Conservation (phyloP, 2,329 filamentous ascomycete species). For the Septoria petroselini region DNA sequence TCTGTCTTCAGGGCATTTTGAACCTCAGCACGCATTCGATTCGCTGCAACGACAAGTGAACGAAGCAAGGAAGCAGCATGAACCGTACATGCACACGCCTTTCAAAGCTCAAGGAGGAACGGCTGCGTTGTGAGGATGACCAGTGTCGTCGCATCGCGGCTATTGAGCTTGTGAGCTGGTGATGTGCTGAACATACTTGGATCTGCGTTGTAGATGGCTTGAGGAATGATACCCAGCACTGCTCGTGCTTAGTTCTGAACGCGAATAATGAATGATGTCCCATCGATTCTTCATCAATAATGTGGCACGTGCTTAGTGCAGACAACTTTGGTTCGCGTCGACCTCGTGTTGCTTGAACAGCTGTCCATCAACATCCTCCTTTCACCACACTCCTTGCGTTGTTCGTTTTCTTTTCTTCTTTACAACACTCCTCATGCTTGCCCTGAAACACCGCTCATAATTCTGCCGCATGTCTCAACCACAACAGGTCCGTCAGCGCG, state of each 20-base stretch:
- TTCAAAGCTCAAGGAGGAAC: slow-evolving; percentile 29
- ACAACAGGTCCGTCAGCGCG: slow-evolving; percentile 25
- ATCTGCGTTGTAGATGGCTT: too few relatives aligned
- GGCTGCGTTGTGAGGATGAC: neutral
- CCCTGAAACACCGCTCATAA: neutral
- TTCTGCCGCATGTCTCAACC: slow-evolving; percentile 13
- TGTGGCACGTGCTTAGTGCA: too few relatives aligned
- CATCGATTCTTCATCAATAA: too few relatives aligned
- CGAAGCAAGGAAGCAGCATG: slow-evolving; percentile 24
- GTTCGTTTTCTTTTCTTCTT: neutral
- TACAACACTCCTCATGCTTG: neutral
- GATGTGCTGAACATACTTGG: neutral
- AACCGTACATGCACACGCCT: slow-evolving; percentile 25
- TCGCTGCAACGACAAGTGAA: slow-evolving; percentile 27
- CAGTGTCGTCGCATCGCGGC: too few relatives aligned
- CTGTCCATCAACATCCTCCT: slow-evolving; percentile 14
- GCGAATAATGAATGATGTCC: neutral
- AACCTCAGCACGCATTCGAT: slow-evolving; percentile 30
- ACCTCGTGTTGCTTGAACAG: too few relatives aligned
- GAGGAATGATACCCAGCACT: too few relatives aligned
- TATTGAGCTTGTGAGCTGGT: too few relatives aligned
- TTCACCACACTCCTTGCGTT: slow-evolving; percentile 8
- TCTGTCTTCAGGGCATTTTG: slow-evolving; percentile 17
- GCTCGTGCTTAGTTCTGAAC: neutral
- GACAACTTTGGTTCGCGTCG: too few relatives aligned